Evolutionary conservation across 768 basidiomycete genomes (phyloP), one percentile per base, ranked within the genome.

Genomic region (Rhodotorula diobovata): DNA sequence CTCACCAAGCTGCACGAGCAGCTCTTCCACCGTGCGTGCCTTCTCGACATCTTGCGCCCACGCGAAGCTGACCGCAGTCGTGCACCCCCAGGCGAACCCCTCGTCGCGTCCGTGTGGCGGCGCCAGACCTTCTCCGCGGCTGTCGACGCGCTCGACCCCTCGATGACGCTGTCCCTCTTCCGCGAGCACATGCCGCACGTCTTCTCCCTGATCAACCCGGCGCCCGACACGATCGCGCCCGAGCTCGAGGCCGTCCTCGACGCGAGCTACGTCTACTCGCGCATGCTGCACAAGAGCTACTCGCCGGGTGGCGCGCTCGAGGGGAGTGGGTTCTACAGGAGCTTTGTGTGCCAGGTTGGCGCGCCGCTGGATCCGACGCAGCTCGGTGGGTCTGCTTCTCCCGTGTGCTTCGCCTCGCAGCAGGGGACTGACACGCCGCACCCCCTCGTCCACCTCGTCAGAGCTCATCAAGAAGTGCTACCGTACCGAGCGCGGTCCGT

Each of bases 101-200:
- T 90, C 9, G 90, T 93, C n/a, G 91, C 91, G 0, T 85, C 86
- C 51, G 91, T 93, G 30, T 93, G 91, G 91, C 86, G 91, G 34
- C 86, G 90, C 20, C 91, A 93, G 79, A 93, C 91, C 6, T 92
- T 91, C 81, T 88, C 89, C 20, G 91, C 91, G 0, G 90, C 91
- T 9, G 89, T 93, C 63, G 90, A 91, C 45, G 79, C 84, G 1
- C 88, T 87, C 80, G 87, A 89, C 0, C 85, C 87, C 12, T 87
- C 88, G 61, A 89, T 90, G 85, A 84, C 86, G 1, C 76, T 84
- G 39, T 84, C 81, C 79, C 88, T 92, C 77, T 83, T 93, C 56
- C 79, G 81, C 30, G 91, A 92, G 70, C 85, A 89, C 72, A 85
- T 92, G 58, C 88, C 89, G 12, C 82, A 85, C 39, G 85, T 92